Conservation (phyloP, 106 monocot species). For the Gastrodia elata region DNA sequence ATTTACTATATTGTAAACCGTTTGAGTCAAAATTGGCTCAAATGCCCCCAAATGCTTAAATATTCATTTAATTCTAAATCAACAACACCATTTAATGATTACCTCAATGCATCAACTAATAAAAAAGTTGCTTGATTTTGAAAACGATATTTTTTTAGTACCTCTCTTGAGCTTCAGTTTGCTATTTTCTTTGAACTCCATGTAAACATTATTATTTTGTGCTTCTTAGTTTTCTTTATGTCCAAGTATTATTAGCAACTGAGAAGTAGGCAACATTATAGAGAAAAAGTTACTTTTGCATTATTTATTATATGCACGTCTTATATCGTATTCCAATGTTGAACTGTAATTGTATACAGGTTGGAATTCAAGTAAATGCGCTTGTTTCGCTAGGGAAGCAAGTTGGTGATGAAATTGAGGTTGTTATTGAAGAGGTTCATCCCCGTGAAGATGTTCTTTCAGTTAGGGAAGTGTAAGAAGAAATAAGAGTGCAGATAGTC, state of each 20-base stretch:
- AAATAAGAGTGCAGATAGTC: background rate
- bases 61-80: background rate
- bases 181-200: too few relatives aligned
- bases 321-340: background rate
- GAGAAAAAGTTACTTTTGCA: too few relatives aligned
- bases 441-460: conserved; percentile 78
- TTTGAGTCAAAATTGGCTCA: background rate
- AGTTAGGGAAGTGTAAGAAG: conserved; percentile 30
- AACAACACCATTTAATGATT: too few relatives aligned
- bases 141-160: too few relatives aligned
- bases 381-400: conserved; percentile 46
- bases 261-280: background rate
- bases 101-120: background rate
- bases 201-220: too few relatives aligned
- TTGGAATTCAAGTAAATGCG: conserved; percentile 68
- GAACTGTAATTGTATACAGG: conserved; percentile 24
- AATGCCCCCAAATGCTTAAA: background rate
- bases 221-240: background rate
- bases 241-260: too few relatives aligned
- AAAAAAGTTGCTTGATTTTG: too few relatives aligned
- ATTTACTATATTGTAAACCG: too few relatives aligned
- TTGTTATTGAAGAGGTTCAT: conserved; percentile 49
- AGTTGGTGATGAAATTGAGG: conserved; percentile 66
- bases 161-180: too few relatives aligned
- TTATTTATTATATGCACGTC: background rate